Conservation (phyloP, 2,329 filamentous ascomycete genomes). For the Scedosporium aurantiacum region DNA sequence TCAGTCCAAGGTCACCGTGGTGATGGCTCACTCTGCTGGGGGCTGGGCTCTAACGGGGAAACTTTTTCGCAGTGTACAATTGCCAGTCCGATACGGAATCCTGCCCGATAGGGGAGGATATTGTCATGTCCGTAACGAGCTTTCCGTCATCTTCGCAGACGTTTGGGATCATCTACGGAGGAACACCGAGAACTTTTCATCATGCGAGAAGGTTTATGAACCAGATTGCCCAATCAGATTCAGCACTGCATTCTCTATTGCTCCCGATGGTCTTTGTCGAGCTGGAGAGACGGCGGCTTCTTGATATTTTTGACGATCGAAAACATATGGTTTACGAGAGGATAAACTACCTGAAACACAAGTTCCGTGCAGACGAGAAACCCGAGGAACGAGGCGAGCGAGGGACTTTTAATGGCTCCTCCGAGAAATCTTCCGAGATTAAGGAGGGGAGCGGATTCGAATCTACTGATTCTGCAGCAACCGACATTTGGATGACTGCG, state of each 20-base stretch:
- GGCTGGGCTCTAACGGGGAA: neutral
- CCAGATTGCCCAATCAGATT: neutral
- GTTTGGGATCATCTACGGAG: neutral
- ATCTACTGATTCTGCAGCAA: neutral
- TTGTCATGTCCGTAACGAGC: constrained; percentile 3
- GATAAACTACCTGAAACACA: neutral
- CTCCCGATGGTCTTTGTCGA: constrained; percentile 12
- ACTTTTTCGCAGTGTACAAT: neutral
- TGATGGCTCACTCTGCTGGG: too few species aligned
- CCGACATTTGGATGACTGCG: constrained; percentile 12
- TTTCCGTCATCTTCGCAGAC: neutral
- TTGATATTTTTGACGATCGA: constrained; percentile 2
- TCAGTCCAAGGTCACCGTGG: neutral
- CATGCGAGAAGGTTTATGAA: neutral
- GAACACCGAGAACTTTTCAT: neutral
- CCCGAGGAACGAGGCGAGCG: neutral
- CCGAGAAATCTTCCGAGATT: neutral
- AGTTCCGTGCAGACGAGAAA: neutral
- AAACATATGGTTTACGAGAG: neutral
- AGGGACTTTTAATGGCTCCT: neutral
- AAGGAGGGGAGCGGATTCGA: neutral
- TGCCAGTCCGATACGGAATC: constrained; percentile 1
- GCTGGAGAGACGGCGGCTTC: constrained; percentile 11
- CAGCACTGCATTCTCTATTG: constrained; percentile 10
- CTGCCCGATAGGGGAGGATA: neutral